Conservation (phyloP, 371 early-diverging fungal genomes). For the Caulochytrium protostelioides region DNA sequence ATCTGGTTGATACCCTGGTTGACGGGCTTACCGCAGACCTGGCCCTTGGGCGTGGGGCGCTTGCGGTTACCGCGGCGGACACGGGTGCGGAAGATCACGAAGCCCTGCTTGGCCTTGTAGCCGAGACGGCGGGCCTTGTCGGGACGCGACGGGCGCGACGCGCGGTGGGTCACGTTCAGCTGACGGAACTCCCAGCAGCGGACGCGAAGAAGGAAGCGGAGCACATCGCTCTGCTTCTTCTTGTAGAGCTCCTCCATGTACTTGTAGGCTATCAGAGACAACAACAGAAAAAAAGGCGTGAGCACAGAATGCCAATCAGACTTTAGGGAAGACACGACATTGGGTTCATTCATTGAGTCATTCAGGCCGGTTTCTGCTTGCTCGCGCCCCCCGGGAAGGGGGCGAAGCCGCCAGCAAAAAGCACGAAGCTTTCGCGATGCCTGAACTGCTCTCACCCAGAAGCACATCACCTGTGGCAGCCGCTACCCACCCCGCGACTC, state of each 20-base stretch:
- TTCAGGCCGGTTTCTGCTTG: too few species aligned
- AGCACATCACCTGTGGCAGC: too few species aligned
- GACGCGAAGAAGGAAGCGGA: constrained; percentile 94
- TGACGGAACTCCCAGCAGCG: constrained; percentile 98
- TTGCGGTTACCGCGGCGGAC: constrained; percentile 97
- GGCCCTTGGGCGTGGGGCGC: constrained; percentile 90
- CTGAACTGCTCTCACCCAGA: too few species aligned
- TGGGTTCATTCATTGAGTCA: too few species aligned
- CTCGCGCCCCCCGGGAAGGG: too few species aligned
- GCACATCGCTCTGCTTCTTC: constrained; percentile 97
- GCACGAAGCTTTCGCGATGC: too few species aligned
- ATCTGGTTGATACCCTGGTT: constrained; percentile 93
- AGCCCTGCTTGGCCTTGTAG: constrained; percentile 98
- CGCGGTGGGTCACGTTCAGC: constrained; percentile 89
- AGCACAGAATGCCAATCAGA: too few species aligned
- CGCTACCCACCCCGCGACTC: too few species aligned
- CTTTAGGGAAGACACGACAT: too few species aligned
- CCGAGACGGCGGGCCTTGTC: constrained; percentile 98
- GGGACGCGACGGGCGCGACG: constrained; percentile 91
- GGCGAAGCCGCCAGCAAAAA: too few species aligned
- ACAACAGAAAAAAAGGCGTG: too few species aligned
- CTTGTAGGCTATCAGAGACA: constrained; percentile 67
- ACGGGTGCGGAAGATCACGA: constrained; percentile 90
- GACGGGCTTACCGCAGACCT: constrained; percentile 92
- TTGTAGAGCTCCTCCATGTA: constrained; percentile 94